These are phyloP conservation scores for Lactarius vividus DNA, from an alignment of 768 basidiomycete genomes.

Conservation along the genomic window DNA sequence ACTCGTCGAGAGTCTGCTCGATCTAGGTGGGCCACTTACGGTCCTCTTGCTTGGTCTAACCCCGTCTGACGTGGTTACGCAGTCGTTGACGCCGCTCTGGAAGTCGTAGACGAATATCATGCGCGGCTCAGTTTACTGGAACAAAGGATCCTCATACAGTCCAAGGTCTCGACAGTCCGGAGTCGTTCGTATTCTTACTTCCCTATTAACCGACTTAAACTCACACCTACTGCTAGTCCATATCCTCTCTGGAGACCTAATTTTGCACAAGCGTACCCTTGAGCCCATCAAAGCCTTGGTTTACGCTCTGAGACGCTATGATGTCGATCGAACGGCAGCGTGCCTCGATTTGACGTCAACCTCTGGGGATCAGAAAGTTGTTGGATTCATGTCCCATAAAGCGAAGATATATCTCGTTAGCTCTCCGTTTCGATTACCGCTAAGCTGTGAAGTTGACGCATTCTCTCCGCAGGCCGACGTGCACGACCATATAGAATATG, in stretches of 20 bases:
- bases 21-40: slow-evolving; percentile 39
- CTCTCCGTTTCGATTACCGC: slow-evolving; percentile 12
- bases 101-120: slow-evolving; percentile 69
- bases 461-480: slow-evolving; percentile 56
- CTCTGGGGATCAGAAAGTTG: slow-evolving; percentile 37
- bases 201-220: not conserved
- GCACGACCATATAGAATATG: slow-evolving; percentile 73
- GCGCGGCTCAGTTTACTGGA: slow-evolving; percentile 61
- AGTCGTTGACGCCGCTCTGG: slow-evolving; percentile 69
- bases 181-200: slow-evolving; percentile 41
- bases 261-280: slow-evolving; percentile 68
- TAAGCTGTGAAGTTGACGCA: not conserved
- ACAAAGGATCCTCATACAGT: slow-evolving; percentile 54
- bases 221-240: slow-evolving; percentile 47
- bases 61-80: not conserved
- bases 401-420: slow-evolving; percentile 64
- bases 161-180: slow-evolving; percentile 59
- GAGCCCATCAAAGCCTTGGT: slow-evolving; percentile 69
- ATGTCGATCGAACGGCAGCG: slow-evolving; percentile 63
- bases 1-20: slow-evolving; percentile 66
- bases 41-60: not conserved
- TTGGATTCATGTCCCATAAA: slow-evolving; percentile 67
- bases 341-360: slow-evolving; percentile 41
- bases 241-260: slow-evolving; percentile 72
- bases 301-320: slow-evolving; percentile 66